A percentile compares a stretch with the other conserved stretches of the same genome.
phyloP scores from a whole-genome alignment of 2,329 filamentous ascomycete genomes.

The Exophiala aquamarina region DNA sequence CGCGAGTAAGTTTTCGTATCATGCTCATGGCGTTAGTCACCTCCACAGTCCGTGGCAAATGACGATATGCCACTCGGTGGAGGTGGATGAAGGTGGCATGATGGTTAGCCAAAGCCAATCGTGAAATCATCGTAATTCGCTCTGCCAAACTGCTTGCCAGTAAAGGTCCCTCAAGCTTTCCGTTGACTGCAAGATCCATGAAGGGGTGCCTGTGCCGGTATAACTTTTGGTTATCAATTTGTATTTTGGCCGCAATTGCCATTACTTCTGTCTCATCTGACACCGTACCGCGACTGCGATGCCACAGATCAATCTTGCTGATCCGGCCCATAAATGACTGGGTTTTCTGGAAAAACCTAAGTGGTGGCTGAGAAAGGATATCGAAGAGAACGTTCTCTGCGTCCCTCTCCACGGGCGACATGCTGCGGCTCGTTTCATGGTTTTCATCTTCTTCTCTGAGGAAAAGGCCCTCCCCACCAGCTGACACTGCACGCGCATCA shows the following conservation, averaged over 20 bases:
- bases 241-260: constrained; percentile 53
- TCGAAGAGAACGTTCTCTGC: constrained; percentile 56
- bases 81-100: constrained; percentile 58
- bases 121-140: constrained; percentile 54
- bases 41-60: constrained; percentile 48
- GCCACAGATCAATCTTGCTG: constrained; percentile 58
- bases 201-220: constrained; percentile 53
- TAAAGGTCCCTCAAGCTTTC: constrained; percentile 50
- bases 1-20: constrained; percentile 49
- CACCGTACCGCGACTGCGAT: constrained; percentile 56
- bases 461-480: constrained; percentile 57
- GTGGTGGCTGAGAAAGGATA: constrained; percentile 55
- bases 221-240: constrained; percentile 50
- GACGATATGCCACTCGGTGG: constrained; percentile 58
- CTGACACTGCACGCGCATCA: constrained; percentile 56
- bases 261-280: constrained; percentile 61
- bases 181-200: constrained; percentile 58
- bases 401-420: constrained; percentile 18
- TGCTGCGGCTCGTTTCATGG: constrained; percentile 14
- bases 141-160: constrained; percentile 51
- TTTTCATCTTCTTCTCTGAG: constrained; percentile 49
- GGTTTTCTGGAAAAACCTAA: constrained; percentile 59
- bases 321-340: constrained; percentile 60
- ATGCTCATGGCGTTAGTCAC: constrained; percentile 45
- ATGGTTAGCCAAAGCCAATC: constrained; percentile 58